Base-by-base conservation (phyloP, 164 flowering plant species). In the Protea cynaroides region DNA sequence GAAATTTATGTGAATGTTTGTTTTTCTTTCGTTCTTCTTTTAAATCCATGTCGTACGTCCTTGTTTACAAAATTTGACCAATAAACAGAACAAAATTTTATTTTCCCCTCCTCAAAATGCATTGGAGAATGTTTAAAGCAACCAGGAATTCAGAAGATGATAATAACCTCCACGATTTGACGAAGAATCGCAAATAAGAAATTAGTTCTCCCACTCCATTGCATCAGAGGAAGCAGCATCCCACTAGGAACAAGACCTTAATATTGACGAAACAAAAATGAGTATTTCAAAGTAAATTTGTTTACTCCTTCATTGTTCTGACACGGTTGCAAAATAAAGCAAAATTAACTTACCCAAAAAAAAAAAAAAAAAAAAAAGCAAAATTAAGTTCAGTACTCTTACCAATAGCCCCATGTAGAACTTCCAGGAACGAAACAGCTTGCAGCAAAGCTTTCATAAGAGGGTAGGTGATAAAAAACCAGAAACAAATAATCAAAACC, bases 161-260 rank as follows among this genome's bases (percentile, higher is more conserved):
- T 11, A 19, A 34, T 5, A 69, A 86, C 94, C 94, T 88, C 86
- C 19, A 47, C 64, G n/a, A 85, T 71, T 38, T 66, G 65, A 18
- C 83, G 72, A 67, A 86, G 82, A 65, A 87, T 71, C 40, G 84
- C 88, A 38, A 86, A 52, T 65, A 86, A 57, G 65, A 85, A 88
- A 74, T 86, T 92, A 51, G 82, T 72, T 79, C 92, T 82, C 62
- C 92, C 97, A 56, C 86, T 84, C 94, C 94, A 90, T 67, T 88
- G 97, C 90, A 88, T 78, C 51, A 90, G 72, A 60, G 89, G 83
- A 65, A 82, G 72, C 78, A 85, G 19, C 67, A 73, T 72, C 61
- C 92, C 90, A 74, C 82, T 88, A 9, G 92, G 97, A 59, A 86
- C 90, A 66, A 86, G 71, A 24, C 97, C 94, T 86, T 38, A 0